These are phyloP conservation scores for Laguncularia racemosa DNA, from an alignment of 345 rosid genomes.

Conservation along the genomic window DNA sequence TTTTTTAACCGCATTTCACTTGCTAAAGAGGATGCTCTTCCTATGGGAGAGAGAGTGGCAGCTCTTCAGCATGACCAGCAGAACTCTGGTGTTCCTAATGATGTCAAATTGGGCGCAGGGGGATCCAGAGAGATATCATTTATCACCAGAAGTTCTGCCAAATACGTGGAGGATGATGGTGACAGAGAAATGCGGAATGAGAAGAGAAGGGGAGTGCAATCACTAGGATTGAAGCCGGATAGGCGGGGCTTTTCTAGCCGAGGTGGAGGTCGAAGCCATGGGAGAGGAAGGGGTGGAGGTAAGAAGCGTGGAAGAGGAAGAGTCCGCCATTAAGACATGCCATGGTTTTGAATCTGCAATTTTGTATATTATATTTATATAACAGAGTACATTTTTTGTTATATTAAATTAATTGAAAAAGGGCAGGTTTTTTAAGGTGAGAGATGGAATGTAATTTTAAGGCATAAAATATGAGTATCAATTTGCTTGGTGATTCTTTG, in stretches of 20 bases:
- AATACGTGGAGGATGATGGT: constrained; percentile 50
- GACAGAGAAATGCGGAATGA: constrained; percentile 28
- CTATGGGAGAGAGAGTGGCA: constrained; percentile 72
- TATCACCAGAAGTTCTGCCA: constrained; percentile 46
- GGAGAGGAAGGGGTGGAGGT: constrained; percentile 22
- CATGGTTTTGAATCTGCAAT: too few species aligned
- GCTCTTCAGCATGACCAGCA: constrained; percentile 37
- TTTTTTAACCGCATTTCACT: constrained; percentile 54
- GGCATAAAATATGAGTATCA: too few species aligned
- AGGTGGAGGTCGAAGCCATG: constrained; percentile 32
- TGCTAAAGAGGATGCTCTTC: constrained; percentile 64
- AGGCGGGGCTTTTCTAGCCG: constrained; percentile 38
- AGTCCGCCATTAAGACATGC: constrained; percentile 1
- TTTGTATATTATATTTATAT: too few species aligned
- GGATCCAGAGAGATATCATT: constrained; percentile 88
- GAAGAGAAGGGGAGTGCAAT: constrained; percentile 73
- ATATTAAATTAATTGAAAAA: too few species aligned
- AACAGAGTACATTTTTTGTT: too few species aligned
- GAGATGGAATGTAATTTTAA: too few species aligned
- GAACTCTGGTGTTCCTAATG: constrained; percentile 26
- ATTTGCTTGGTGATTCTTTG: too few species aligned
- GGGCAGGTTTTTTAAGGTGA: too few species aligned
- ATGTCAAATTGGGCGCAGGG: constrained; percentile 76
- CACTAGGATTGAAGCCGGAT: constrained; percentile 56
- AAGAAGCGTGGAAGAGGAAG: constrained; percentile 31